These are phyloP conservation scores for Gremmenia infestans DNA, from an alignment of 2,329 filamentous ascomycete genomes.

Conservation along the genomic window DNA sequence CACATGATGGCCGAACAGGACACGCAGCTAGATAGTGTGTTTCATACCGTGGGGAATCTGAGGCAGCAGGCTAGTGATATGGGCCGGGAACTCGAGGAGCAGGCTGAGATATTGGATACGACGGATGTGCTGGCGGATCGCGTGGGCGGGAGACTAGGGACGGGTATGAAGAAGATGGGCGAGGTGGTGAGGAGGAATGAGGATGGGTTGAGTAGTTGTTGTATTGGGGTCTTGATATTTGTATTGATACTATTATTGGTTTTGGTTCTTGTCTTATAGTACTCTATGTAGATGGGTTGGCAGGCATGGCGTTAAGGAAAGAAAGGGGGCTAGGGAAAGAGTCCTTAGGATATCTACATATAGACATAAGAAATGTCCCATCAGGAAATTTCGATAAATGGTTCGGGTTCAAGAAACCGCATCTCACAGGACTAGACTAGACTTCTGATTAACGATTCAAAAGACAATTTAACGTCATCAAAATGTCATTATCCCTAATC, in stretches of 20 bases:
- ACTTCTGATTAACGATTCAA: not conserved
- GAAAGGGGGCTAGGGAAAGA: not conserved
- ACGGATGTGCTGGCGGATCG: constrained; percentile 82
- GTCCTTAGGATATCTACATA: not conserved
- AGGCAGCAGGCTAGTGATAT: constrained; percentile 89
- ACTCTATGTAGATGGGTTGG: not conserved
- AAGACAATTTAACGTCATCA: not conserved
- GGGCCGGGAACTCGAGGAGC: constrained; percentile 94
- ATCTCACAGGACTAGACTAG: too few relatives aligned
- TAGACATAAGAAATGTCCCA: too few relatives aligned
- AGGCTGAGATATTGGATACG: constrained; percentile 80
- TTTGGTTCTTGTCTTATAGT: constrained; percentile 60
- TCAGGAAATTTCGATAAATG: too few relatives aligned
- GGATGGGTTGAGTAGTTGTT: constrained; percentile 82
- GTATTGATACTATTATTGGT: constrained; percentile 83
- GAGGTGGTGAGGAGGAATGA: constrained; percentile 86
- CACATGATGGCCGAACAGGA: constrained; percentile 95
- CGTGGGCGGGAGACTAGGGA: constrained; percentile 79
- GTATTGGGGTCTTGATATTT: constrained; percentile 82
- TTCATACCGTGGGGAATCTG: constrained; percentile 86
- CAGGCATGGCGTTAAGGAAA: constrained; percentile 4
- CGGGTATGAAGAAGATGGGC: constrained; percentile 79
- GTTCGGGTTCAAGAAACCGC: too few relatives aligned
- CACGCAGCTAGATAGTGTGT: constrained; percentile 85
- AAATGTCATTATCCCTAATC: not conserved